phyloP scores from a whole-genome alignment of 371 early-diverging fungal genomes.

The Syncephalastrum contaminatum region DNA sequence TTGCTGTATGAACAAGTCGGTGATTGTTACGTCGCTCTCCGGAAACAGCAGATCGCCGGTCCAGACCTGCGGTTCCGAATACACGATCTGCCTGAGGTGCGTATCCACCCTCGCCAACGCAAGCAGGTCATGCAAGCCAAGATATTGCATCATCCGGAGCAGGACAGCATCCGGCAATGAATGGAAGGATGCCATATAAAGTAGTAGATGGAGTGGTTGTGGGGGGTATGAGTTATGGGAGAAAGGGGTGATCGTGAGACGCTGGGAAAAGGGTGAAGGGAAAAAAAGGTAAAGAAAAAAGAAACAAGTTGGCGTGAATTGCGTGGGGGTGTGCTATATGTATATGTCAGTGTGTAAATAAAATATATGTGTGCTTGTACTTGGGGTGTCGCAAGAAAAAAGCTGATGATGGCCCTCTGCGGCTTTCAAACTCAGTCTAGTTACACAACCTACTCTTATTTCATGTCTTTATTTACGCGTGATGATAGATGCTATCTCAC shows the following conservation, averaged over 20 bases:
- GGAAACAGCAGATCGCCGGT: slow-evolving; percentile 34
- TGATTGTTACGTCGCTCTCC: slow-evolving; percentile 23
- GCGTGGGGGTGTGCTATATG: not conserved
- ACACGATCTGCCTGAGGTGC: slow-evolving; percentile 18
- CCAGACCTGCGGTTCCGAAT: slow-evolving; percentile 34
- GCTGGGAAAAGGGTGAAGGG: slow-evolving; percentile 3
- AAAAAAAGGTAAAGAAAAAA: slow-evolving; percentile 9
- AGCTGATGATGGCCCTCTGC: too few species aligned
- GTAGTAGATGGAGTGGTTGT: too few species aligned
- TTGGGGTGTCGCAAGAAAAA: too few species aligned
- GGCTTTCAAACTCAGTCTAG: too few species aligned
- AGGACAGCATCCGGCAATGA: slow-evolving; percentile 9
- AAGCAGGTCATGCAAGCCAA: slow-evolving; percentile 18
- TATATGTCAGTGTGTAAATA: too few species aligned
- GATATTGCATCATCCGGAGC: slow-evolving; percentile 7
- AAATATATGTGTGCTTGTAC: too few species aligned
- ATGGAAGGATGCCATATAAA: slow-evolving; percentile 4
- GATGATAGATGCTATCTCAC: too few species aligned
- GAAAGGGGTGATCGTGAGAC: not conserved
- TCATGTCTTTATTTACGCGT: too few species aligned
- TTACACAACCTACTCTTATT: too few species aligned
- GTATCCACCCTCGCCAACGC: slow-evolving; percentile 14
- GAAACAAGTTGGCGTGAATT: slow-evolving; percentile 6
- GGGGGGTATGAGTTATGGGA: not conserved
- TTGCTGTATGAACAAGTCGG: slow-evolving; percentile 29